Conservation (phyloP, 2,329 filamentous ascomycete species). For the Monascus ruber region DNA sequence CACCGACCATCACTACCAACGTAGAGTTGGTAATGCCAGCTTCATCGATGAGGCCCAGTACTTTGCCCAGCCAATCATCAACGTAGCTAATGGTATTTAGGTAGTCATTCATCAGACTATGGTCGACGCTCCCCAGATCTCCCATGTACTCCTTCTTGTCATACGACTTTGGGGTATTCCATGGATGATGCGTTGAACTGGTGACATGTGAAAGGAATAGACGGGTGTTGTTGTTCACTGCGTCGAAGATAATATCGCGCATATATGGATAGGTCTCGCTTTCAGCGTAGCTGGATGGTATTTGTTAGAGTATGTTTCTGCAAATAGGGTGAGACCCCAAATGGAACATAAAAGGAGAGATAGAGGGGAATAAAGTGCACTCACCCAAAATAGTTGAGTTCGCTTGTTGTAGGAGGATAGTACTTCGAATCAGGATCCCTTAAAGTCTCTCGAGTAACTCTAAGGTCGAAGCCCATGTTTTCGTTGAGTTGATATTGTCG, state of each 20-base stretch:
- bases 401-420: conserved; percentile 20
- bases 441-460: conserved; percentile 18
- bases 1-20: conserved; percentile 36
- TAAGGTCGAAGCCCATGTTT: conserved; percentile 24
- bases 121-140: conserved; percentile 12
- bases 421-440: conserved; percentile 16
- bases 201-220: conserved; percentile 24
- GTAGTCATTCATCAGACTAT: conserved; percentile 31
- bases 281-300: conserved; percentile 21
- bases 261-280: conserved; percentile 29
- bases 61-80: conserved; percentile 34
- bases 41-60: conserved; percentile 34
- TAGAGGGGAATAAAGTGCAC: neutral
- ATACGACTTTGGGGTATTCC: conserved; percentile 25
- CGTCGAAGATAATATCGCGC: conserved; percentile 16
- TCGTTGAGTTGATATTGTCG: conserved; percentile 22
- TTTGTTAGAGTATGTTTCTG: neutral
- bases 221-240: conserved; percentile 18
- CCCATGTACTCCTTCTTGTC: conserved; percentile 16
- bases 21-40: conserved; percentile 35
- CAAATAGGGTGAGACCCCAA: neutral
- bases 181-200: conserved; percentile 33
- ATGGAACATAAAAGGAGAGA: conserved; percentile 2
- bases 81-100: conserved; percentile 35
- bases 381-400: conserved; percentile 36